Evolutionary conservation across 2,329 filamentous ascomycete species (phyloP), one percentile per base, ranked within the genome.

Genomic region (Knufia fluminis): DNA sequence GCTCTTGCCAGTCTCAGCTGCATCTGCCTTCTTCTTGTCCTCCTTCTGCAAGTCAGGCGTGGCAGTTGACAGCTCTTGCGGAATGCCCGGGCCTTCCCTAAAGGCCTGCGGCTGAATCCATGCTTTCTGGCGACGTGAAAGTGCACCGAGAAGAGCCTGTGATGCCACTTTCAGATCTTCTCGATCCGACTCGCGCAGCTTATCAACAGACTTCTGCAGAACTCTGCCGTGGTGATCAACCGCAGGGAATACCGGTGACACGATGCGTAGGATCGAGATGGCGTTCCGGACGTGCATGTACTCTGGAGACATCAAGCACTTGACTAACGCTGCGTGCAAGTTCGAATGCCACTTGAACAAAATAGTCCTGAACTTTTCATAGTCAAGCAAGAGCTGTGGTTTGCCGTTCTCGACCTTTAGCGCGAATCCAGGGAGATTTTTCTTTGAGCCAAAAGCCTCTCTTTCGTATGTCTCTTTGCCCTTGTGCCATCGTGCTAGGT

Each of bases 251-350:
- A 82, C 77, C 45, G 88, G 81, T 20, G 87, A 78, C 42, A 95
- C 76, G 9, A 80, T 77, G 63, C 92, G 94, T 52, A 98, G 74
- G 3, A 97, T 76, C 51, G 85, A 92, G 57, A 97, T 94, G 39
- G 89, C 88, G 64, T 98, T 98, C 49, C 91, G 83, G 63, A 97
- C 94, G 65, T 96, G 90, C 85, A 96, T 96, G 78, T 92, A 98
- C 67, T 97, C 91, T 26, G 79, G 82, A 23, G 84, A 83, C 16
- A 80, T 80, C 41, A 98, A 75, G 63, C 91, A 96, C 32, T 78
- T 77, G 63, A 89, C 90, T 48, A 98, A 72, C 2, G 91, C 87
- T 44, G 73, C 78, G 59, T 85, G 85, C 38, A 98, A 71, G 55
- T 85, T 81, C 59, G 84, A 82, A 66, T 98, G 94, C 89, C 91